A percentile compares a stretch with the other conserved stretches of the same genome.
phyloP scores from a whole-genome alignment of 495 filamentous ascomycete genomes.

The Glonium stellatum region DNA sequence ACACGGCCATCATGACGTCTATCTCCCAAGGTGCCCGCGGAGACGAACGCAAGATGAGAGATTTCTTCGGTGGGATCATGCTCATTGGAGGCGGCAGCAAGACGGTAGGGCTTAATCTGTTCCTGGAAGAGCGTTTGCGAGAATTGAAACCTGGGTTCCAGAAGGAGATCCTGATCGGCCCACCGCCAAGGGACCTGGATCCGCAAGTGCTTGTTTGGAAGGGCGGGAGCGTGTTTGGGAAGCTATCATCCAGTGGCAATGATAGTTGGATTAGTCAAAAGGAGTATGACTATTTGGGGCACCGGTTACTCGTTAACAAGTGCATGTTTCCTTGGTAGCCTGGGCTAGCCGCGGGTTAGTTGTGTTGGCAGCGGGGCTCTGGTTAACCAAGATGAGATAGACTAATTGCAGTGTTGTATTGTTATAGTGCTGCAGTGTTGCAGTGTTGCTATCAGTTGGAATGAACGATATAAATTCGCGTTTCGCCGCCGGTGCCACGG shows the following conservation, averaged over 20 bases:
- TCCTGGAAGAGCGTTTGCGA: conserved; percentile 75
- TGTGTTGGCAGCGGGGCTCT: too few species aligned
- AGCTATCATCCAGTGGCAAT: conserved; percentile 66
- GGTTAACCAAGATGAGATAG: too few species aligned
- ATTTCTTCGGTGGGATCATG: conserved; percentile 93
- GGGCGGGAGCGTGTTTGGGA: conserved; percentile 94
- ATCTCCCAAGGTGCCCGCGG: conserved; percentile 79
- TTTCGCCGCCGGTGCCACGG: too few species aligned
- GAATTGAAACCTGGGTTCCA: conserved; percentile 58
- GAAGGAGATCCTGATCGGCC: conserved; percentile 81
- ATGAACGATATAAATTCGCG: too few species aligned
- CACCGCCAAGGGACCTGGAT: conserved; percentile 85
- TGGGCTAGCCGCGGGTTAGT: neutral
- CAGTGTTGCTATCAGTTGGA: too few species aligned
- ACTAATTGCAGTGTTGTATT: too few species aligned
- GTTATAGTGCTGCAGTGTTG: too few species aligned
- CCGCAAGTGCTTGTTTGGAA: conserved; percentile 96
- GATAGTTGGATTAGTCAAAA: conserved; percentile 86
- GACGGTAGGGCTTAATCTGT: conserved; percentile 64
- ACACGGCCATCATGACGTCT: conserved; percentile 78
- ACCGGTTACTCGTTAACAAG: conserved; percentile 75
- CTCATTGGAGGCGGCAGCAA: conserved; percentile 84
- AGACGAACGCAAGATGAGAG: conserved; percentile 86
- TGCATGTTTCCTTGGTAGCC: conserved; percentile 53
- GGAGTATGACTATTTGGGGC: conserved; percentile 84